phyloP scores from a whole-genome alignment of 208 protist species.

The Acanthamoeba culbertsoni region DNA sequence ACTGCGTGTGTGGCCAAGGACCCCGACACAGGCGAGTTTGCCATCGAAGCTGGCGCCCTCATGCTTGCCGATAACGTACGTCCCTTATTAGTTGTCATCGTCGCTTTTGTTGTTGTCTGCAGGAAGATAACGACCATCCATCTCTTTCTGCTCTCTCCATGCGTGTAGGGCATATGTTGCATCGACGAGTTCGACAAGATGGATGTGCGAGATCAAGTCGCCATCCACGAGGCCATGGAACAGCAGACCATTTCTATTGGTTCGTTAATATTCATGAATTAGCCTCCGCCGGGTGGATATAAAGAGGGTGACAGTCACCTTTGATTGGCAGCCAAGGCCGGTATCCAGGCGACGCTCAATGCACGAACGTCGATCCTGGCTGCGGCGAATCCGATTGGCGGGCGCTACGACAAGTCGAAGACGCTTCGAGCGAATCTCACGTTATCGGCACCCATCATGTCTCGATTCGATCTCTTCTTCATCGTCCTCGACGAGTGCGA shows the following conservation, averaged over 20 bases:
- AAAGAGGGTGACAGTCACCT: not conserved
- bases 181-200: slow-evolving; percentile 99
- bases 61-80: slow-evolving; percentile 98
- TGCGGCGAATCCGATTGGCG: slow-evolving; percentile 99
- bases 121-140: not conserved
- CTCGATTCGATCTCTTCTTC: slow-evolving; percentile 99
- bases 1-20: slow-evolving; percentile 97
- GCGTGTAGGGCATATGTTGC: slow-evolving; percentile 98
- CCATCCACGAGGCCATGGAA: slow-evolving; percentile 97
- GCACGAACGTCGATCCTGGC: slow-evolving; percentile 96
- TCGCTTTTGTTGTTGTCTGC: slow-evolving; percentile 74
- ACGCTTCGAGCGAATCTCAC: slow-evolving; percentile 94
- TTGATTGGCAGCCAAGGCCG: slow-evolving; percentile 92
- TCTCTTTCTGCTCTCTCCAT: slow-evolving; percentile 81
- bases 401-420: slow-evolving; percentile 94
- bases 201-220: slow-evolving; percentile 92
- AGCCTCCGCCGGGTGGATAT: not conserved
- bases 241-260: slow-evolving; percentile 99
- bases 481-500: slow-evolving; percentile 95
- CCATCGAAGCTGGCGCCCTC: slow-evolving; percentile 99
- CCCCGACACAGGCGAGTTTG: slow-evolving; percentile 98
- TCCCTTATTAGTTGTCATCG: not conserved
- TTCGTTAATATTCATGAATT: not conserved
- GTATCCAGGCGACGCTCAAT: slow-evolving; percentile 99
- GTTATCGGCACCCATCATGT: slow-evolving; percentile 98